Evolutionary conservation across 2,329 filamentous ascomycete species (phyloP), one percentile per base, ranked within the genome.

Genomic region (Diplodia corticola): DNA sequence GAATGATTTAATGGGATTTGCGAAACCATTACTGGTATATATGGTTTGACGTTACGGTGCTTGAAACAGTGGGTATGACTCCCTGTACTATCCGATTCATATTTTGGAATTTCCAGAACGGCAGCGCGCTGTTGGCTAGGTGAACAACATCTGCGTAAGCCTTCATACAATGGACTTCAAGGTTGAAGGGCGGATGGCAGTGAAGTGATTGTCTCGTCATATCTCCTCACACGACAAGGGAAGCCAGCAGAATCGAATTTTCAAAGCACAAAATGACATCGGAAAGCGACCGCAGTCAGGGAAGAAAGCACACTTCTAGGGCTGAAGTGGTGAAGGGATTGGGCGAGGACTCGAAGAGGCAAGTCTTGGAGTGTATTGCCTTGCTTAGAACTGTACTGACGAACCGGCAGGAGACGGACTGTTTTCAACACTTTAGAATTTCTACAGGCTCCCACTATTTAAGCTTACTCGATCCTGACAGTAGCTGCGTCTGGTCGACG

Each of bases 1-100:
- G 80, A 82, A 67, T 82, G 67, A 69, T 64, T 30, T 13, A 13
- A 30, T 33, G 40, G 40, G n/a, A n/a, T 44, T 26, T 30, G 10
- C 15, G 48, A 28, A 44, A 63, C 55, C 37, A 22, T 35, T 44
- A 26, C 28, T 17, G 57, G 28, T 61, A 49, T 22, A 49, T 49
- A 61, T n/a, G 26, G 51, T 35, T 33, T 49, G 26, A 61, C n/a
- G 26, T 49, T 49, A 61, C 24, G 57, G 57, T 44, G 57, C 44
- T 61, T 35, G 40, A 28, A n/a, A 33, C 33, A 10, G 26, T 49
- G 57, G 46, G 57, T 28, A 49, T 35, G 13, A 26, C 5, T 28
- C 48, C 20, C 33, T n/a, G n/a, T 46, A 30, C 10, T 24, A 30
- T 59, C 49, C 28, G 15, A 26, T n/a, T 24, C 22, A 17, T 12